Percentiles rank a stretch among this genome's conserved stretches.
Conservation (phyloP, 352 stramenopile genomes). For the Globisporangium abappressorium region DNA sequence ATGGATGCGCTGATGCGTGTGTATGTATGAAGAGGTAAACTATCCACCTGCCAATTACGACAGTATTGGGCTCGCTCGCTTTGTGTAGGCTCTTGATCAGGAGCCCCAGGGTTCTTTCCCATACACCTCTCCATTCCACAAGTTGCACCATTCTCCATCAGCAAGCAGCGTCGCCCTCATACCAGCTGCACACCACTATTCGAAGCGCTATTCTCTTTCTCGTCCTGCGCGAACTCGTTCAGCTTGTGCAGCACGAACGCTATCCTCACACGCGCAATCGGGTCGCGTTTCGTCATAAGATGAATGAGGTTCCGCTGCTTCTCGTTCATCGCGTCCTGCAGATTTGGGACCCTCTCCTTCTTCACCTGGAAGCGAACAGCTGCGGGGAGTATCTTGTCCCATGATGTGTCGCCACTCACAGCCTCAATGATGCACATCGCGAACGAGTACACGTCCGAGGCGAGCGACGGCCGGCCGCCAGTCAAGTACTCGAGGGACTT, state of each 20-base stretch:
- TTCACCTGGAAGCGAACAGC: no score
- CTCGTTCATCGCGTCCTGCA: no score
- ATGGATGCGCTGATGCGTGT: neutral
- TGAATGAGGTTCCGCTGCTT: no score
- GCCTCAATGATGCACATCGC: conserved; percentile 1
- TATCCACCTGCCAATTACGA: neutral
- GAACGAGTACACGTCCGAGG: conserved; percentile 9
- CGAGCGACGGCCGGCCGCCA: neutral
- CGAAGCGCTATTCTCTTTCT: no score
- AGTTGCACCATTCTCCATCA: neutral
- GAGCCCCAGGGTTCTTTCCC: neutral
- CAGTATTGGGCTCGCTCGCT: neutral
- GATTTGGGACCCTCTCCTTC: no score
- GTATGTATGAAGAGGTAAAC: neutral
- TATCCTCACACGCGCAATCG: no score
- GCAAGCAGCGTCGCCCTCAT: neutral
- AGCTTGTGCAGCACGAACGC: no score
- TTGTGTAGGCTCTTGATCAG: neutral
- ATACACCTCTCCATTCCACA: neutral
- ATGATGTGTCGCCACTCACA: neutral
- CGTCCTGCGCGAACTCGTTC: no score
- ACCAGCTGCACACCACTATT: neutral
- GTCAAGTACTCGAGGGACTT: no score
- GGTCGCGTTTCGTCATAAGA: no score
- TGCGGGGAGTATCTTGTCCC: no score